Conservation (phyloP, 225 moss, liverwort and hornwort species). For the Asterella californica region DNA sequence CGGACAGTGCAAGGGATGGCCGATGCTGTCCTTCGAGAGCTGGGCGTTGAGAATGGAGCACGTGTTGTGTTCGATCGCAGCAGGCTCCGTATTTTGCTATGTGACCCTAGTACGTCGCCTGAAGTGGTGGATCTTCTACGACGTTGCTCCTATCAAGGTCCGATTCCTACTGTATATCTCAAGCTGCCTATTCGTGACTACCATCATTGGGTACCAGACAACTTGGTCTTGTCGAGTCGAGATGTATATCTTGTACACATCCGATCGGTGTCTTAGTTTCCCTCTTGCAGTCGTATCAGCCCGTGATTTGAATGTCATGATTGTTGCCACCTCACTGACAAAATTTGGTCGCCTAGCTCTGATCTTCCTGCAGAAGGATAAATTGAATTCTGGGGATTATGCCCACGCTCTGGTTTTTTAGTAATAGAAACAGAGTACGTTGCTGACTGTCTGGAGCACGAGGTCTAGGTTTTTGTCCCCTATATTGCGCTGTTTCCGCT, state of each 20-base stretch:
- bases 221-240: not conserved
- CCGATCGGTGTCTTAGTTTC: not conserved
- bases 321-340: not conserved
- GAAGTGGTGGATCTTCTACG: slow-evolving; percentile 48
- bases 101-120: slow-evolving; percentile 37
- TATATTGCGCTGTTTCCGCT: too few species aligned
- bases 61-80: slow-evolving; percentile 40
- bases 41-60: slow-evolving; percentile 35
- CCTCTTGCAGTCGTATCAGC: not conserved
- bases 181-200: not conserved
- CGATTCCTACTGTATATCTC: not conserved
- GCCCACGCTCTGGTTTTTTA: not conserved
- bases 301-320: not conserved
- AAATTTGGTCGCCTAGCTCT: not conserved
- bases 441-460: too few species aligned
- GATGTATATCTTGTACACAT: not conserved
- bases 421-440: too few species aligned
- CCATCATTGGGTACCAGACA: not conserved
- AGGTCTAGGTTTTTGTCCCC: too few species aligned
- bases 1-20: slow-evolving; percentile 25
- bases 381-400: not conserved
- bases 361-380: too few species aligned
- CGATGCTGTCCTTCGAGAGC: slow-evolving; percentile 39
- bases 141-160: slow-evolving; percentile 44
- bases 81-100: slow-evolving; percentile 40